A percentile compares a stretch with the other conserved stretches of the same genome.
Evolutionary conservation across 352 stramenopile genomes (phyloP).

Genomic region (Globisporangium camurandrum): DNA sequence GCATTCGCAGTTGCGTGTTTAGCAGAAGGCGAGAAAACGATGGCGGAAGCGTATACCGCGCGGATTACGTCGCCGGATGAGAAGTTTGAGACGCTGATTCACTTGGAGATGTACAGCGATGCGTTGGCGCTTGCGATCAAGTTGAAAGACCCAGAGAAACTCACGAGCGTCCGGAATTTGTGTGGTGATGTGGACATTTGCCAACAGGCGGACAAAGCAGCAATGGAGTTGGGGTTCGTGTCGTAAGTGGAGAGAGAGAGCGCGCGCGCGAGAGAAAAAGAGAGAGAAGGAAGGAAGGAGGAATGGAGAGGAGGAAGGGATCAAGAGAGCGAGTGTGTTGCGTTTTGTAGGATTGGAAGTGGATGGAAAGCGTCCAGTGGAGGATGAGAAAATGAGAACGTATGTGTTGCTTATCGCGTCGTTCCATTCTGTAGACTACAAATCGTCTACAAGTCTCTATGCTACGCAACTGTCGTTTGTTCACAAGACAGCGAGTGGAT

Average conservation of each 20-base stretch:
- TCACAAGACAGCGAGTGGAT: no score
- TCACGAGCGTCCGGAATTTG: conserved; percentile 77
- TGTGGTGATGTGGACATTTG: conserved; percentile 68
- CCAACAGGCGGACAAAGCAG: conserved; percentile 71
- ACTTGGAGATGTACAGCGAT: conserved; percentile 78
- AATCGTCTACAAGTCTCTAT: no score
- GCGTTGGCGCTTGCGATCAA: conserved; percentile 79
- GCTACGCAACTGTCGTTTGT: no score
- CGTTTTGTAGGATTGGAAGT: no score
- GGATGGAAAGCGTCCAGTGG: no score
- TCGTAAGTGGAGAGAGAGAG: conserved; percentile 18
- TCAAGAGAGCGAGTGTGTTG: no score
- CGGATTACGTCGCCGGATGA: conserved; percentile 77
- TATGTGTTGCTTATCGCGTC: no score
- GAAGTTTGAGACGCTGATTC: conserved; percentile 85
- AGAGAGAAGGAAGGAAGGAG: neutral
- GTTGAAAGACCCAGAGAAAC: conserved; percentile 81
- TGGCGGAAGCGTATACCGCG: conserved; percentile 76
- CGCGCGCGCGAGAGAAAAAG: neutral
- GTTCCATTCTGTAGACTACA: no score
- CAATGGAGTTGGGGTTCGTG: conserved; percentile 76
- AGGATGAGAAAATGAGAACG: no score
- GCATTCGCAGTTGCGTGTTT: conserved; percentile 77
- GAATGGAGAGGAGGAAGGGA: no score
- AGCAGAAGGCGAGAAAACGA: conserved; percentile 65